phyloP scores from a whole-genome alignment of 192 early-diverging fungal species.

The Spinellus fusiger region DNA sequence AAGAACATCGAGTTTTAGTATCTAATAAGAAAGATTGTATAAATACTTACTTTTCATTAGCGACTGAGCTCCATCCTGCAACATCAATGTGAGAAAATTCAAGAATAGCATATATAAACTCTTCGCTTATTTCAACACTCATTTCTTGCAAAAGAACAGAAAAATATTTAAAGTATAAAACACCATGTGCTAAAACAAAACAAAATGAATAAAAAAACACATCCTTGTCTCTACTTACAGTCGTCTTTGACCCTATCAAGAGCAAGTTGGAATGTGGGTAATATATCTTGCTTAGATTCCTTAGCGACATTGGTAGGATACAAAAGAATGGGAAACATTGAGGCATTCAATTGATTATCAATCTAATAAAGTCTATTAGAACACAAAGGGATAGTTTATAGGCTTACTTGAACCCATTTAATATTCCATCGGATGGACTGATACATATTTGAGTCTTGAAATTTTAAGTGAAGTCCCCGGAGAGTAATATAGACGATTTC shows the following conservation, averaged over 20 bases:
- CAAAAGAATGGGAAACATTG: slow-evolving; percentile 84
- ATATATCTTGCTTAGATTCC: slow-evolving; percentile 49
- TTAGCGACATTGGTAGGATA: slow-evolving; percentile 87
- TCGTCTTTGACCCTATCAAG: slow-evolving; percentile 86
- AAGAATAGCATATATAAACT: slow-evolving; percentile 78
- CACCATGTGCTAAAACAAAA: slow-evolving; percentile 69
- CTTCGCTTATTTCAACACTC: slow-evolving; percentile 91
- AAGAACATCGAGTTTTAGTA: neutral
- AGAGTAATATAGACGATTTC: slow-evolving; percentile 86
- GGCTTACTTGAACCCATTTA: slow-evolving; percentile 77
- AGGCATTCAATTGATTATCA: slow-evolving; percentile 92
- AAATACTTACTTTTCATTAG: neutral
- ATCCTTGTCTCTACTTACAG: no score
- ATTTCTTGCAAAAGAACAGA: slow-evolving; percentile 89
- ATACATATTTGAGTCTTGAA: slow-evolving; percentile 76
- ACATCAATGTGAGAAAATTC: slow-evolving; percentile 83
- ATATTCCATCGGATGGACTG: slow-evolving; percentile 72
- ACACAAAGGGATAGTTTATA: neutral
- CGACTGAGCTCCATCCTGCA: slow-evolving; percentile 46
- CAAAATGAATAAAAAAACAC: neutral
- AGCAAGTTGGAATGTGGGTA: slow-evolving; percentile 65
- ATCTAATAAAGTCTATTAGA: no score
- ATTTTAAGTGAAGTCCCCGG: slow-evolving; percentile 68
- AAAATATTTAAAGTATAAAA: slow-evolving; percentile 93
- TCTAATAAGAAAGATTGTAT: slow-evolving; percentile 10